phyloP scores from a whole-genome alignment of 2,329 filamentous ascomycete species.

The Sarocladium kiliense region DNA sequence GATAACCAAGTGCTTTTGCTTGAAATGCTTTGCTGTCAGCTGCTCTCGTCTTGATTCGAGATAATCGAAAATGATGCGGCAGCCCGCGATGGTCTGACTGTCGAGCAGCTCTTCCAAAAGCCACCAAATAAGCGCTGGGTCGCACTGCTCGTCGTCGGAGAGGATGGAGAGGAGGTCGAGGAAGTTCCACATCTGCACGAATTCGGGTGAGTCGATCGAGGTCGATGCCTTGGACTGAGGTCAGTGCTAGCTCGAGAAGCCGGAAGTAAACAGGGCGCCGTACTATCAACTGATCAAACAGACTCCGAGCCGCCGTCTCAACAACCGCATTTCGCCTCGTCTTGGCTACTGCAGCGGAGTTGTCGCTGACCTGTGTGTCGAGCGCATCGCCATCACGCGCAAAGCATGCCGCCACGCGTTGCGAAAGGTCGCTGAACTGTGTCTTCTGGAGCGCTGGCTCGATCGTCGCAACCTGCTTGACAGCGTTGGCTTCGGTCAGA shows the following conservation, averaged over 20 bases:
- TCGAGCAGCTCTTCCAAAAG: slow-evolving; percentile 93
- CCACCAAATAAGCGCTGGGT: slow-evolving; percentile 79
- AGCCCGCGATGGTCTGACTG: slow-evolving; percentile 90
- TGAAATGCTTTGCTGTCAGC: slow-evolving; percentile 75
- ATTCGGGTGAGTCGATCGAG: slow-evolving; percentile 70
- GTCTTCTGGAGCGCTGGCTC: slow-evolving; percentile 72
- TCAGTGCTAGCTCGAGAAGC: neutral
- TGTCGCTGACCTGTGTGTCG: slow-evolving; percentile 18
- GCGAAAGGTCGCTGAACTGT: slow-evolving; percentile 50
- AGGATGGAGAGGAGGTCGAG: slow-evolving; percentile 87
- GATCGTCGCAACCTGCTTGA: slow-evolving; percentile 56
- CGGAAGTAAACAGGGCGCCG: slow-evolving; percentile 20
- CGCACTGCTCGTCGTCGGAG: slow-evolving; percentile 72
- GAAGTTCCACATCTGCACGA: slow-evolving; percentile 86
- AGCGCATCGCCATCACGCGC: slow-evolving; percentile 19
- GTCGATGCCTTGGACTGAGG: slow-evolving; percentile 55
- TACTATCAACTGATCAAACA: slow-evolving; percentile 77
- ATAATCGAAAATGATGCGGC: slow-evolving; percentile 88
- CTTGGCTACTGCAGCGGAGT: neutral
- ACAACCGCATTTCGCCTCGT: slow-evolving; percentile 59
- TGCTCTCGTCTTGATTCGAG: slow-evolving; percentile 88
- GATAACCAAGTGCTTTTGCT: slow-evolving; percentile 81
- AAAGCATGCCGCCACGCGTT: slow-evolving; percentile 34
- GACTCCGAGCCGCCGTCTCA: slow-evolving; percentile 76
- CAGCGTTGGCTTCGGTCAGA: slow-evolving; percentile 50